Base-by-base conservation (phyloP, 352 stramenopile genomes). In the Globisporangium irregulare region DNA sequence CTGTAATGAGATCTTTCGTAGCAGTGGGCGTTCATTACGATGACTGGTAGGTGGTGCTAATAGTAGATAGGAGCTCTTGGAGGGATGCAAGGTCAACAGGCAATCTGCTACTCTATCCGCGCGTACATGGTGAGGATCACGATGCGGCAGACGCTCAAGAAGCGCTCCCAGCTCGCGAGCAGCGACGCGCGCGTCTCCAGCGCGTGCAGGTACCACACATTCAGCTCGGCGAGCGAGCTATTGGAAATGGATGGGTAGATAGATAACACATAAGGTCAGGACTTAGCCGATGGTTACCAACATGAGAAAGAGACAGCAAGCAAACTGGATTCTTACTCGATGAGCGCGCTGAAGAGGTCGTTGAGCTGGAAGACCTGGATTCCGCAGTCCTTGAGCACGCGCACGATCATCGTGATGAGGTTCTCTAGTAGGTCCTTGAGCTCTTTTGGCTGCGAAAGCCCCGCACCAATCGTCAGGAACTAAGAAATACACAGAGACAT, bases 151-250 rank as follows among this genome's bases (percentile, higher is more conserved):
- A 91, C 79, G 66, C 83, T 92, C 9, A 92, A 71, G 64, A 93
- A 92, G 34, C 79, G 76, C 54, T 91, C 75, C 86, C 86, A 93
- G 51, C 83, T 92, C 64, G 77, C 75, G 59, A 93, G 79, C 38
- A 92, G 62, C 6, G 77, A 62, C 1, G 62, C 64, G 20, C 83
- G 81, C 4, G 83, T 92, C 74, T 90, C 82, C 25, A 80, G 68
- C 10, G 74, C 82, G 50, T 88, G 83, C 2, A 92, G 71, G 62
- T 93, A 93, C 86, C 83, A 93, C 43, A 89, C 83, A 18, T 92
- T 81, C 34, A 93, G 72, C 55, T 82, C 68, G 4, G 73, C 67
- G 18, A 91, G 69, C n/a, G 81, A 82, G 20, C 74, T 88, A 50
- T 7, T 38, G 25, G 50, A n/a, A 27, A 9, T 59, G 38, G 38